Evolutionary conservation across 306 rosid genomes (phyloP), one percentile per base, ranked within the genome.

Genomic region (Prunus padus): DNA sequence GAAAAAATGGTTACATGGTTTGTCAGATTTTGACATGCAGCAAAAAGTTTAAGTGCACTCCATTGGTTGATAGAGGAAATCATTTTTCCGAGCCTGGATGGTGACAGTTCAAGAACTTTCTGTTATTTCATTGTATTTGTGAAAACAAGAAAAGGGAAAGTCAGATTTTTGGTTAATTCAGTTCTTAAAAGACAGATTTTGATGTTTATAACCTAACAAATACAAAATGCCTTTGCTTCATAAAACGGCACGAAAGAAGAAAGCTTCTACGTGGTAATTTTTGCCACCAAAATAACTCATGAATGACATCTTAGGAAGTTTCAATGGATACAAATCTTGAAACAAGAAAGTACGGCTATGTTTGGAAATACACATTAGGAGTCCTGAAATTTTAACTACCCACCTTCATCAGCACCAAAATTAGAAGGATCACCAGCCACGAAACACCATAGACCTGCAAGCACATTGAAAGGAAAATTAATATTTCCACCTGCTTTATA

Each of bases 361-460:
- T 4, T 31, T 37, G 71, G 44, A 28, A n/a, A 23, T 13, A 25
- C 49, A 9, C 7, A 5, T 50, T 42, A 25, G 47, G 76, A 51
- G 79, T 14, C 40, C 18, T 10, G 44, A 65, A 50, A 65, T 28
- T 66, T 70, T 78, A 65, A 49, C 73, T 57, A 62, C 88, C 80
- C 72, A 92, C 98, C 97, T 95, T 95, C 89, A 89, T 87, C 79
- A 95, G 19, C 11, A 79, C 79, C 90, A 95, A 79, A 75, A 89
- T 71, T 56, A 81, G n/a, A 78, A 90, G 22, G 84, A 95, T 92
- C 67, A 95, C 86, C 79, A 92, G 73, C 97, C 97, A 90, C 11
- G 98, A 95, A 76, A 86, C 45, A 71, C 95, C 93, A 69, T 92
- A 94, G 59, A 94, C 93, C 98, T 94, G 92, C 42, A 67, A 18